A percentile compares a stretch with the other conserved stretches of the same genome.
phyloP scores from a whole-genome alignment of 805 yeast genomes.

The Hanseniaspora nectarophila region DNA sequence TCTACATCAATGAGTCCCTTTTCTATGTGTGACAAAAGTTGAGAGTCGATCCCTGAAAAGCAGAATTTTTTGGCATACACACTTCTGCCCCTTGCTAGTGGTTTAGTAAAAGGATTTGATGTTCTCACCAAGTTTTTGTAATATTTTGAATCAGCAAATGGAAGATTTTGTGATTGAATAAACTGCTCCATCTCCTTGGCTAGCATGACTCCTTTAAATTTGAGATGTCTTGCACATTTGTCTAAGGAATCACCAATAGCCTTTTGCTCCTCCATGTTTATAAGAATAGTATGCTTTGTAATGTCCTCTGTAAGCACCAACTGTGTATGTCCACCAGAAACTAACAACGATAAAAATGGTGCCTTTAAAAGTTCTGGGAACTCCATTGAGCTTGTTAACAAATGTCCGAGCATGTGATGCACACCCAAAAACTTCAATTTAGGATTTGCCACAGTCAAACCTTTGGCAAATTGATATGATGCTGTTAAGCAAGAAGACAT shows the following conservation, averaged over 20 bases:
- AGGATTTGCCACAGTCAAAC: conserved; percentile 44
- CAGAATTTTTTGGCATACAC: conserved; percentile 28
- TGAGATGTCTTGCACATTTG: conserved; percentile 79
- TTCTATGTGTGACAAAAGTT: background rate
- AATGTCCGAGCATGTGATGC: conserved; percentile 92
- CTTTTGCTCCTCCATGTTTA: conserved; percentile 60
- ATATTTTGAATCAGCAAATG: background rate
- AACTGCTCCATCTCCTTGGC: conserved; percentile 69
- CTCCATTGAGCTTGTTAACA: conserved; percentile 50
- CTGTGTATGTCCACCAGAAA: conserved; percentile 93
- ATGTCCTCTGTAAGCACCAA: conserved; percentile 55
- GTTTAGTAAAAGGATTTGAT: conserved; percentile 39
- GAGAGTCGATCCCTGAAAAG: conserved; percentile 7
- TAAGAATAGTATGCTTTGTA: conserved; percentile 55
- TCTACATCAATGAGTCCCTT: background rate
- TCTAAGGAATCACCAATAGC: conserved; percentile 92
- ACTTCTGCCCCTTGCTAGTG: conserved; percentile 58
- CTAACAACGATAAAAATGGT: conserved; percentile 67
- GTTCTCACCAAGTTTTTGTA: conserved; percentile 5
- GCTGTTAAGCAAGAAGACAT: conserved; percentile 81
- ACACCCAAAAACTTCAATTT: conserved; percentile 47
- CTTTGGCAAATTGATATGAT: conserved; percentile 76
- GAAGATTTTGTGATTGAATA: conserved; percentile 27
- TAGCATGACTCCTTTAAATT: conserved; percentile 68
- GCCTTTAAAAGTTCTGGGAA: conserved; percentile 33